phyloP scores from a whole-genome alignment of 2,329 filamentous ascomycete genomes.

The Escovopsis sp. region DNA sequence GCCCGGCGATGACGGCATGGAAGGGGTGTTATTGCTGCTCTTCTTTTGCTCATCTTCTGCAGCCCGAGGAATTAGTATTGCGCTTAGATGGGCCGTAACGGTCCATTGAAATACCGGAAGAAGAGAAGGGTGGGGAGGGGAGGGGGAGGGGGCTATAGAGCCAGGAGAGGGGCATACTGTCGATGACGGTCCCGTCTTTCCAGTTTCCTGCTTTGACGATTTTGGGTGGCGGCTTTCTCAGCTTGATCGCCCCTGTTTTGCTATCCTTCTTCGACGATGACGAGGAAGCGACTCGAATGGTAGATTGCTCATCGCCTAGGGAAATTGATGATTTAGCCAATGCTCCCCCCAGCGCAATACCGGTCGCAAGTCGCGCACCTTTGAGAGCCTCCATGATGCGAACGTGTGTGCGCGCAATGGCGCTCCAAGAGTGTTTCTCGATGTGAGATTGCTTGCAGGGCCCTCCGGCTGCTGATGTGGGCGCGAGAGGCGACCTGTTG shows the following conservation, averaged over 20 bases:
- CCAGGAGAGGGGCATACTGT: slow-evolving; percentile 31
- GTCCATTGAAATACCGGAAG: too few species aligned
- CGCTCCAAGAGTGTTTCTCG: too few species aligned
- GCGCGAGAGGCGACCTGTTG: background rate
- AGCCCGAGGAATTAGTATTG: slow-evolving; percentile 1
- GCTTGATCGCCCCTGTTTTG: slow-evolving; percentile 40
- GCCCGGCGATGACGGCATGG: slow-evolving; percentile 32
- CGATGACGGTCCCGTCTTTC: slow-evolving; percentile 50
- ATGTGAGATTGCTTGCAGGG: background rate
- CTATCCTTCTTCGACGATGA: slow-evolving; percentile 28
- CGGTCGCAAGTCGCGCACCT: slow-evolving; percentile 10
- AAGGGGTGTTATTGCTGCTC: slow-evolving; percentile 27
- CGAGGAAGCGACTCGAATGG: slow-evolving; percentile 44
- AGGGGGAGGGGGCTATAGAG: too few species aligned
- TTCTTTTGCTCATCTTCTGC: slow-evolving; percentile 39
- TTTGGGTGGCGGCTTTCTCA: slow-evolving; percentile 49
- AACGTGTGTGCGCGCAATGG: slow-evolving; percentile 2
- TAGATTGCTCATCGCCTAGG: slow-evolving; percentile 36
- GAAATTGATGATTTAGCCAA: background rate
- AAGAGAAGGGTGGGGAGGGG: too few species aligned
- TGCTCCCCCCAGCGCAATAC: too few species aligned
- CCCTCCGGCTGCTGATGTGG: background rate
- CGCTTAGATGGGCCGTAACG: background rate
- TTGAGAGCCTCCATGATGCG: slow-evolving; percentile 14
- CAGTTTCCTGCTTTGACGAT: slow-evolving; percentile 55